Evolutionary conservation across 2,329 filamentous ascomycete genomes (phyloP).

Genomic region (Chrysoporthe austroafricana): DNA sequence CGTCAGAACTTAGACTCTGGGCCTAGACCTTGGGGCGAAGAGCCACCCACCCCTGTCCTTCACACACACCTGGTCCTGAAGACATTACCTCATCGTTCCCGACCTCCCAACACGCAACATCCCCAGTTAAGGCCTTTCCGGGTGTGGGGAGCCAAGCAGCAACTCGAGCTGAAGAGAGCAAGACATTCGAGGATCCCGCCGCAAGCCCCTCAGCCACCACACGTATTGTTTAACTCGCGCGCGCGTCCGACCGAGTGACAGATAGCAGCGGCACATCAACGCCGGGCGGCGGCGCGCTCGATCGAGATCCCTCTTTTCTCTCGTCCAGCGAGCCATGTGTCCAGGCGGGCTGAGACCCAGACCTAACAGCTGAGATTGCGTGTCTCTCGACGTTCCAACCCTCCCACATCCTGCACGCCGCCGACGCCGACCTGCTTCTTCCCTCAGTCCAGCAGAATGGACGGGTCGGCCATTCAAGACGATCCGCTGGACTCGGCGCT

Average conservation of each 20-base stretch:
- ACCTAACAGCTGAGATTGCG: constrained; percentile 30
- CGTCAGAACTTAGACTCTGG: constrained; percentile 2
- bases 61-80: not conserved
- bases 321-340: constrained; percentile 24
- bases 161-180: constrained; percentile 4
- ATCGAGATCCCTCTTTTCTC: not conserved
- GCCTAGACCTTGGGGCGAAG: not conserved
- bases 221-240: not conserved
- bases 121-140: not conserved
- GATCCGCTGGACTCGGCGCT: constrained; percentile 52
- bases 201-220: not conserved
- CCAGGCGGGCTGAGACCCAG: constrained; percentile 23
- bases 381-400: constrained; percentile 20
- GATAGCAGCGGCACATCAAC: not conserved
- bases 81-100: constrained; percentile 9
- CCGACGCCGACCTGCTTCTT: constrained; percentile 13
- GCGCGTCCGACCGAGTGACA: not conserved
- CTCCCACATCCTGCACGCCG: not conserved
- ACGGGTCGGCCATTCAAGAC: constrained; percentile 51
- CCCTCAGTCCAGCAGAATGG: constrained; percentile 47
- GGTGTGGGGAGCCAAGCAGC: constrained; percentile 5
- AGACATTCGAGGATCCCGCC: not conserved
- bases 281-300: constrained; percentile 4
- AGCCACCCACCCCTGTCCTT: not conserved
- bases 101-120: not conserved